Conservation (phyloP, 768 basidiomycete species). For the Mycena sanguinolenta region DNA sequence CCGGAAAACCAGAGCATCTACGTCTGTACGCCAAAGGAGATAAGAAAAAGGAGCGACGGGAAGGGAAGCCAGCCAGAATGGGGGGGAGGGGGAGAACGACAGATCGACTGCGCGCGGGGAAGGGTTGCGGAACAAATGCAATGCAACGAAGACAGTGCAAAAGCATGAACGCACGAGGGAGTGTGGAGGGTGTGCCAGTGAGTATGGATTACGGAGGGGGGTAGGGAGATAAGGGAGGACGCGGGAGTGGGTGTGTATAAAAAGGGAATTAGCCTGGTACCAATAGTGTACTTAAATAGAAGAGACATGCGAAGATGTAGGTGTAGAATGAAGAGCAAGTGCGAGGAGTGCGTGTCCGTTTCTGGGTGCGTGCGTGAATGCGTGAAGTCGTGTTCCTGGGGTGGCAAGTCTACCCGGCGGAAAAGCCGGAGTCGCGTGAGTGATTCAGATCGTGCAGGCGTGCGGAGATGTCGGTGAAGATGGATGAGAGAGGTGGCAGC, state of each 20-base stretch:
- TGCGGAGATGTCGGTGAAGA: slow-evolving; percentile 34
- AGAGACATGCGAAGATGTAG: slow-evolving; percentile 26
- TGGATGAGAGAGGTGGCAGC: slow-evolving; percentile 5
- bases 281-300: slow-evolving; percentile 37
- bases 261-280: slow-evolving; percentile 32
- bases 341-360: slow-evolving; percentile 36
- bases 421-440: slow-evolving; percentile 27
- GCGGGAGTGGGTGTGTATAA: slow-evolving; percentile 14
- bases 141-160: slow-evolving; percentile 30
- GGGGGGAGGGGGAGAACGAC: slow-evolving; percentile 5
- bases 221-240: background rate
- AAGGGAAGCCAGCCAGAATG: background rate
- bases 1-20: slow-evolving; percentile 29
- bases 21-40: slow-evolving; percentile 29
- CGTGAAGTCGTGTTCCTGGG: slow-evolving; percentile 36
- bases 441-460: slow-evolving; percentile 33
- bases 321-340: slow-evolving; percentile 21
- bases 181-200: slow-evolving; percentile 28
- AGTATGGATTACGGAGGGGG: background rate
- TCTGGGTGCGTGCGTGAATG: slow-evolving; percentile 29
- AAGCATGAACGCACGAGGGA: slow-evolving; percentile 33
- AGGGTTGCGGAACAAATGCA: slow-evolving; percentile 6
- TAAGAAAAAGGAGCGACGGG: slow-evolving; percentile 11
- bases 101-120: slow-evolving; percentile 13
- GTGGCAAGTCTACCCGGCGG: slow-evolving; percentile 31